A percentile compares a stretch with the other conserved stretches of the same genome.
These are phyloP conservation scores for Galeopsis tetrahit DNA, from an alignment of 257 asterid species.

Conservation along the genomic window DNA sequence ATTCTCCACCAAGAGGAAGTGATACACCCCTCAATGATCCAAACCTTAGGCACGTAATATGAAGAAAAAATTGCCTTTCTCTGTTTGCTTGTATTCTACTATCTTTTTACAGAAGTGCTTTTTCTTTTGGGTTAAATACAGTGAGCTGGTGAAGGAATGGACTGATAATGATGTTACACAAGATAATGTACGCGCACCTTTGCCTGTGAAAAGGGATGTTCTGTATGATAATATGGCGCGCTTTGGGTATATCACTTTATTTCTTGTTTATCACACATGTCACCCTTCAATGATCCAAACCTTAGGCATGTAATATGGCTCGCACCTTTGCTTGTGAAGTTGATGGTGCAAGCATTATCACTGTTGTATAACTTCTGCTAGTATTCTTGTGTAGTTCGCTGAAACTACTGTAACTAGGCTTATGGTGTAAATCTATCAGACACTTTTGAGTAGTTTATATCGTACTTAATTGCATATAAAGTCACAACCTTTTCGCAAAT, in stretches of 20 bases:
- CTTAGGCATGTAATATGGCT: too few relatives aligned
- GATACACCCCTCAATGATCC: constrained; percentile 50
- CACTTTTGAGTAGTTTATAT: background rate
- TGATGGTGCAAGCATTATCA: constrained; percentile 3
- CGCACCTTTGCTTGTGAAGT: constrained; percentile 4
- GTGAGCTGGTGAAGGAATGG: constrained; percentile 50
- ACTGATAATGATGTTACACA: constrained; percentile 43
- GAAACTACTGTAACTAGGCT: background rate
- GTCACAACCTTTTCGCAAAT: too few relatives aligned
- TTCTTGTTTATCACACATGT: constrained; percentile 23
- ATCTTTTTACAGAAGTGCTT: constrained; percentile 14
- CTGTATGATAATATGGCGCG: constrained; percentile 68
- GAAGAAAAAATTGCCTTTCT: constrained; percentile 21
- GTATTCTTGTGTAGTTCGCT: background rate
- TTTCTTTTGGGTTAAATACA: constrained; percentile 33
- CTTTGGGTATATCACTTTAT: constrained; percentile 58
- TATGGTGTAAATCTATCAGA: background rate
- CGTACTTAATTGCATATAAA: too few relatives aligned
- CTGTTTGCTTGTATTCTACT: constrained; percentile 20
- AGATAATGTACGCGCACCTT: constrained; percentile 76
- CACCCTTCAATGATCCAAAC: too few relatives aligned
- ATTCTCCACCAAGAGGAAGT: constrained; percentile 51
- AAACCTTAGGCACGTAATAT: constrained; percentile 53
- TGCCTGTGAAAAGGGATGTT: constrained; percentile 90
- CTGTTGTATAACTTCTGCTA: background rate